phyloP scores from a whole-genome alignment of 176 grass and related monocot species.

The Carex kokanica region DNA sequence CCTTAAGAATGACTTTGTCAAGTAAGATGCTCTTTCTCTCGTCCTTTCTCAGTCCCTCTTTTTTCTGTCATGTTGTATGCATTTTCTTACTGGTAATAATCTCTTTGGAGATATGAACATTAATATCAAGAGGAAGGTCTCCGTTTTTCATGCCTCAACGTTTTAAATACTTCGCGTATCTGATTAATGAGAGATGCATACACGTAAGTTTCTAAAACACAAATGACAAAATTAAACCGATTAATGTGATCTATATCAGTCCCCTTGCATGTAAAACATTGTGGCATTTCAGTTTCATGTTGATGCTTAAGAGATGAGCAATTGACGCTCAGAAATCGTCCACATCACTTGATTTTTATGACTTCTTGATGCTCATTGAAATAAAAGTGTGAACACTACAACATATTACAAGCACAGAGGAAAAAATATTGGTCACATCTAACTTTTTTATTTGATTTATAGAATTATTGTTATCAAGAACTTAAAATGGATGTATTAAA shows the following conservation, averaged over 20 bases:
- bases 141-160: not conserved
- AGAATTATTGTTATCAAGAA: not conserved
- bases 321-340: not conserved
- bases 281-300: not conserved
- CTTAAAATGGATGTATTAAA: not conserved
- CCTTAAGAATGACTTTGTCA: conserved; percentile 88
- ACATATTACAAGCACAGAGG: not conserved
- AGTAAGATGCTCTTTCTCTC: conserved; percentile 49
- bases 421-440: not conserved
- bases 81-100: not conserved
- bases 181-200: no score
- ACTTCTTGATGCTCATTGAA: not conserved
- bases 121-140: not conserved
- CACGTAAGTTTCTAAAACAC: not conserved
- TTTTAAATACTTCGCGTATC: not conserved
- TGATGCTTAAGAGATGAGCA: not conserved
- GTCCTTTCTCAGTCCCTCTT: not conserved
- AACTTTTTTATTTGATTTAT: not conserved
- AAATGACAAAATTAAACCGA: conserved; percentile 3
- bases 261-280: not conserved
- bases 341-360: not conserved
- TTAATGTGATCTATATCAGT: not conserved
- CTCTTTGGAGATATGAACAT: not conserved
- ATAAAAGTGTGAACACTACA: not conserved
- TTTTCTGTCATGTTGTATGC: not conserved